Percentiles rank a stretch among this genome's conserved stretches.
Evolutionary conservation across 2,329 filamentous ascomycete species (phyloP).

Genomic region (Fusarium pininemorale): DNA sequence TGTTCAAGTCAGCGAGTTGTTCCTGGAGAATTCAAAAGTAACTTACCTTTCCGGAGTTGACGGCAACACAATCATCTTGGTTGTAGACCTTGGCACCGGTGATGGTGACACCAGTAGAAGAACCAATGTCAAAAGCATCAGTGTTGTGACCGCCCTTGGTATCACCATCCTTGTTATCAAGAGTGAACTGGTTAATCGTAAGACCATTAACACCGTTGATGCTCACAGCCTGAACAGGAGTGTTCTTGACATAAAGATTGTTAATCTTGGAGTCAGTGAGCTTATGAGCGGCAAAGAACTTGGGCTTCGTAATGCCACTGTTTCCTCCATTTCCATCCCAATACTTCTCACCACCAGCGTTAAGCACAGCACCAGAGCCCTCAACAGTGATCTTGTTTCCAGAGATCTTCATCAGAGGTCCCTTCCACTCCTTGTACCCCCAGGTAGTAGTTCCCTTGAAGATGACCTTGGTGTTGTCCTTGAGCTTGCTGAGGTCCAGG

Average conservation of each 20-base stretch:
- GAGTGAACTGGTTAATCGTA: slow-evolving; percentile 48
- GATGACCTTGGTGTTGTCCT: slow-evolving; percentile 35
- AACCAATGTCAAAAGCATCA: slow-evolving; percentile 67
- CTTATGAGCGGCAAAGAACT: slow-evolving; percentile 38
- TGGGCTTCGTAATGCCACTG: slow-evolving; percentile 32
- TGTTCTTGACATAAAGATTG: slow-evolving; percentile 52
- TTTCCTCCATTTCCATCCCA: slow-evolving; percentile 37
- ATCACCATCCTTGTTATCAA: slow-evolving; percentile 52
- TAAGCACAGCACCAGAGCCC: slow-evolving; percentile 33
- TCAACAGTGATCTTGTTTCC: slow-evolving; percentile 37
- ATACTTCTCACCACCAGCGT: slow-evolving; percentile 33
- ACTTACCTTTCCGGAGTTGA: slow-evolving; percentile 58
- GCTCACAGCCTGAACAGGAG: slow-evolving; percentile 53
- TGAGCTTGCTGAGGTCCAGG: slow-evolving; percentile 34
- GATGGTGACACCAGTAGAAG: slow-evolving; percentile 60
- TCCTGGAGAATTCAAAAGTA: fast-evolving
- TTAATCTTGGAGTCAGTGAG: slow-evolving; percentile 47
- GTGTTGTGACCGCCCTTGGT: slow-evolving; percentile 59
- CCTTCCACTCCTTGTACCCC: slow-evolving; percentile 39
- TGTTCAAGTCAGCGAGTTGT: background rate
- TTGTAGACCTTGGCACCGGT: slow-evolving; percentile 63
- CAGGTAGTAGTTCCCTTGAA: slow-evolving; percentile 38
- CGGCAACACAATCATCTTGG: slow-evolving; percentile 68
- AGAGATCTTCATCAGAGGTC: slow-evolving; percentile 31
- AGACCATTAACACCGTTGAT: slow-evolving; percentile 49